A percentile compares a stretch with the other conserved stretches of the same genome.
Evolutionary conservation across 176 grass and related monocot species (phyloP).

Genomic region (Aegilops umbellulata): DNA sequence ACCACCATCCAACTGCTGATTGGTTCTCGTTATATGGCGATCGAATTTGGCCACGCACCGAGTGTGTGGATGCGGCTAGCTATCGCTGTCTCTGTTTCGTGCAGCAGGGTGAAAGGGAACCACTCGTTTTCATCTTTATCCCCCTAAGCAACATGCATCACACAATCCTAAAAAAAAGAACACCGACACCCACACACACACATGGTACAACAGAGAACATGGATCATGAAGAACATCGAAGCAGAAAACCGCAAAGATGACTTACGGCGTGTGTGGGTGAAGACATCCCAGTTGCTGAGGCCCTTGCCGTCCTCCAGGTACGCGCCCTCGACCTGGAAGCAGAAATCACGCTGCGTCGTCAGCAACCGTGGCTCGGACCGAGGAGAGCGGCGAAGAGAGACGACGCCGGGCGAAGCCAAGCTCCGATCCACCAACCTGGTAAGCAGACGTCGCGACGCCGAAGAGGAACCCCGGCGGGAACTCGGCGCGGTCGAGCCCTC

Average conservation of each 20-base stretch:
- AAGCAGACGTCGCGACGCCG: slow-evolving; percentile 57
- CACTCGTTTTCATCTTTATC: too few species aligned
- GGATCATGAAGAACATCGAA: neutral
- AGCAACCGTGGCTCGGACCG: too few species aligned
- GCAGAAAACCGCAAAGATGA: neutral
- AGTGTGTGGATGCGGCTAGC: too few species aligned
- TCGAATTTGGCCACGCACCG: too few species aligned
- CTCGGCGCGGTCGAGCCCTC: slow-evolving; percentile 26
- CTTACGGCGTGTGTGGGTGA: slow-evolving; percentile 42
- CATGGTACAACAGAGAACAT: neutral
- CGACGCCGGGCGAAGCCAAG: neutral
- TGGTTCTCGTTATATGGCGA: too few species aligned
- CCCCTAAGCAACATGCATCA: too few species aligned
- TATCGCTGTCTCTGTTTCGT: too few species aligned
- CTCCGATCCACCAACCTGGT: slow-evolving; percentile 37
- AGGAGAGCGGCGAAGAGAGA: too few species aligned
- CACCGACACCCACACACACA: neutral
- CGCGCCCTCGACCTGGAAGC: slow-evolving; percentile 72
- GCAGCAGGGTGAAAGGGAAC: too few species aligned
- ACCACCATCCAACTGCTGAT: too few species aligned
- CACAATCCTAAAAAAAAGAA: too few species aligned
- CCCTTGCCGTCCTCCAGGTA: slow-evolving; percentile 72
- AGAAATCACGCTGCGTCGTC: neutral
- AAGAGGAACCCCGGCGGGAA: slow-evolving; percentile 57
- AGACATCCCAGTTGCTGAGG: slow-evolving; percentile 81